Percentiles rank a stretch among this genome's conserved stretches.
phyloP scores from a whole-genome alignment of 495 filamentous ascomycete genomes.

The Aspergillus mulundensis region DNA sequence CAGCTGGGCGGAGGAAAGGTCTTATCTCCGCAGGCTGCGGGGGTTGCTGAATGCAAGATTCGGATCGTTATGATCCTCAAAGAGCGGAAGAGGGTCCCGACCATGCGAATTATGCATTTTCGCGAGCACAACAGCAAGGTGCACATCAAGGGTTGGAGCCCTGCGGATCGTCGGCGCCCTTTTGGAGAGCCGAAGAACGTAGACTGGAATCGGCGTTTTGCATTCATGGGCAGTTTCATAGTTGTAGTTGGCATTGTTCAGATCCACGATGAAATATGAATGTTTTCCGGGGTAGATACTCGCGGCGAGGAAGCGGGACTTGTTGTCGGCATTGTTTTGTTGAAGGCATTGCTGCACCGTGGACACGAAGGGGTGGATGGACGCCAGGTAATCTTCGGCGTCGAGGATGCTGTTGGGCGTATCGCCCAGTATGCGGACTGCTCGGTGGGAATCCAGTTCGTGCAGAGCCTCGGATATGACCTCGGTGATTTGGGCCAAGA shows the following conservation, averaged over 20 bases:
- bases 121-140: neutral
- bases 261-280: constrained; percentile 16
- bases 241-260: constrained; percentile 18
- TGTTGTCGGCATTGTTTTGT: neutral
- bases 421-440: constrained; percentile 16
- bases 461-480: neutral
- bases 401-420: constrained; percentile 17
- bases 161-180: constrained; percentile 3
- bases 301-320: constrained; percentile 13
- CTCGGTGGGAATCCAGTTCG: neutral
- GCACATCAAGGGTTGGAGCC: neutral
- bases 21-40: constrained; percentile 2
- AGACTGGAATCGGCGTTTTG: constrained; percentile 9
- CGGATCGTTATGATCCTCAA: constrained; percentile 11
- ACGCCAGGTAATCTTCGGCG: constrained; percentile 4
- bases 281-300: constrained; percentile 9
- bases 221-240: constrained; percentile 17
- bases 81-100: constrained; percentile 14
- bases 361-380: constrained; percentile 11
- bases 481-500: neutral
- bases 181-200: constrained; percentile 16
- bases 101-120: constrained; percentile 17
- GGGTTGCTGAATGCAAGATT: constrained; percentile 4
- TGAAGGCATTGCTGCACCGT: constrained; percentile 7
- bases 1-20: neutral